Conservation (phyloP, 306 rosid genomes). For the Medicago truncatula region DNA sequence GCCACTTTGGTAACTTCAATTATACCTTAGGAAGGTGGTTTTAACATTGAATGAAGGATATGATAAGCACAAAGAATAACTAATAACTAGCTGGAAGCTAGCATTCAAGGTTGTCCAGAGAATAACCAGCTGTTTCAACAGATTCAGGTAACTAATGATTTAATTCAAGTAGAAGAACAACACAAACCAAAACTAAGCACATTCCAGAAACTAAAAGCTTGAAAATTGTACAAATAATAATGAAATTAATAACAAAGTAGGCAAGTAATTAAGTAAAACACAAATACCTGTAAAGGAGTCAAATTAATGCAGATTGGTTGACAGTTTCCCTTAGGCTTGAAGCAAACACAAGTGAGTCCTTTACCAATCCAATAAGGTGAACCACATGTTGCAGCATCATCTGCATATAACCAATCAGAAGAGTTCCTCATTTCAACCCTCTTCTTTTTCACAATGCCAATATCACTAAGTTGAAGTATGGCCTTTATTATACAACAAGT, state of each 20-base stretch:
- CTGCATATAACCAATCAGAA: conserved; percentile 53
- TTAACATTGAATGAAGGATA: conserved; percentile 11
- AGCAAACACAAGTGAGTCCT: conserved; percentile 90
- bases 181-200: neutral
- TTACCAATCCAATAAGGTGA: conserved; percentile 80
- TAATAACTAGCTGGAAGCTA: neutral
- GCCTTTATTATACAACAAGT: neutral
- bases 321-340: conserved; percentile 76
- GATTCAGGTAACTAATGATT: neutral
- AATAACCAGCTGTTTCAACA: conserved; percentile 4
- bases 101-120: neutral
- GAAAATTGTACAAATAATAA: neutral
- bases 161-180: neutral
- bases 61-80: neutral
- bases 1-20: neutral
- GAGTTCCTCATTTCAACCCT: conserved; percentile 48
- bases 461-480: neutral
- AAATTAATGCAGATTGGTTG: conserved; percentile 66
- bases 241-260: neutral
- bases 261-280: neutral
- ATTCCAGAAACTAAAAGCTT: conserved; percentile 5
- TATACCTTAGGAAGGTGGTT: neutral
- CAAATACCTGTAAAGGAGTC: conserved; percentile 75
- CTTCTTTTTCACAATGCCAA: conserved; percentile 24
- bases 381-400: conserved; percentile 65